Evolutionary conservation across 1,284 basidiomycete genomes (phyloP).

Genomic region (Exobasidium cylindrosporum): DNA sequence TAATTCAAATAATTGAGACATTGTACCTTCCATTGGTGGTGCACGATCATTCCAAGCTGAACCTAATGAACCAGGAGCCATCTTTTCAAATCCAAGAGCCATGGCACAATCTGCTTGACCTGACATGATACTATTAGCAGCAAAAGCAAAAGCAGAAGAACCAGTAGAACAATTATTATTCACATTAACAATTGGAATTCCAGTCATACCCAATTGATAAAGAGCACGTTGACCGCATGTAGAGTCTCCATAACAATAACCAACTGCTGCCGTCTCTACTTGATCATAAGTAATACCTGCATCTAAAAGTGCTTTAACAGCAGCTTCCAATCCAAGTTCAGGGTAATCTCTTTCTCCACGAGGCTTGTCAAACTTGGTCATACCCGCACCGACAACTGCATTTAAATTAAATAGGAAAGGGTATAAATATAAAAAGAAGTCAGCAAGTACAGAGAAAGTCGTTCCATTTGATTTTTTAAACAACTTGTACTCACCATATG

Average conservation of each 20-base stretch:
- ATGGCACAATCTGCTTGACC: conserved; percentile 73
- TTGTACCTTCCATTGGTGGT: conserved; percentile 61
- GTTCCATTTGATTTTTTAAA: too few species aligned
- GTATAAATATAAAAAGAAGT: too few species aligned
- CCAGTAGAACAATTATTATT: conserved; percentile 63
- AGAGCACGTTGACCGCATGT: conserved; percentile 77
- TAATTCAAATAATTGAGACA: conserved; percentile 61
- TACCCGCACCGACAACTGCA: conserved; percentile 68
- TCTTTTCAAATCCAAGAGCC: conserved; percentile 79
- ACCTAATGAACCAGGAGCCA: conserved; percentile 65
- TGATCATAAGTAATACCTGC: conserved; percentile 80
- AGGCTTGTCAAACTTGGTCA: conserved; percentile 61
- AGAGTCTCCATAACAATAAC: conserved; percentile 60
- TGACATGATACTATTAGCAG: conserved; percentile 58
- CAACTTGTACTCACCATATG: conserved; percentile 2
- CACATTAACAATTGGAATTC: conserved; percentile 80
- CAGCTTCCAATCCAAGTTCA: conserved; percentile 65
- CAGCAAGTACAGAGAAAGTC: too few species aligned
- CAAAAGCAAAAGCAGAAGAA: conserved; percentile 45
- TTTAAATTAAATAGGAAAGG: neutral
- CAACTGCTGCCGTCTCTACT: conserved; percentile 73
- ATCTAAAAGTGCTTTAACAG: conserved; percentile 78
- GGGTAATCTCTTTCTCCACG: conserved; percentile 61
- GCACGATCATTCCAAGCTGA: conserved; percentile 70
- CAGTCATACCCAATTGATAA: conserved; percentile 80